These are phyloP conservation scores for Euphorbia pulcherrima DNA, from an alignment of 345 rosid species.

Conservation along the genomic window DNA sequence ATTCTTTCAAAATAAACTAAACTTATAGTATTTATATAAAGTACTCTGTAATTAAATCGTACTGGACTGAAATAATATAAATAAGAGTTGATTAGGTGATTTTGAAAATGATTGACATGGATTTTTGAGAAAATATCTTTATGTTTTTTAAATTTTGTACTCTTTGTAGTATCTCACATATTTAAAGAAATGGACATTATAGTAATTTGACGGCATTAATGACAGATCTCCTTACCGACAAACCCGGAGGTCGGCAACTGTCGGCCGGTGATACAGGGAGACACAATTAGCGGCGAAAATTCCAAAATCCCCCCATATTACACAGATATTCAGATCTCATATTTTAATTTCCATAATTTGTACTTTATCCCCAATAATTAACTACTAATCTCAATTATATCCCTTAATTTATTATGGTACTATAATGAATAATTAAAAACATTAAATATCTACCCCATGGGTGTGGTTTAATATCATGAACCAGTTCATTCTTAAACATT, in stretches of 20 bases:
- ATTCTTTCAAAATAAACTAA: no score
- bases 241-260: conserved; percentile 56
- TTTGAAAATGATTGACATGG: no score
- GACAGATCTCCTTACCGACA: conserved; percentile 48
- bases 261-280: conserved; percentile 57
- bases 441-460: no score
- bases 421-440: no score
- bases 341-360: neutral
- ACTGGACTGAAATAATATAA: no score
- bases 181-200: conserved; percentile 29
- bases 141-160: no score
- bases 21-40: no score
- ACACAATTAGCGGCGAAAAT: conserved; percentile 32
- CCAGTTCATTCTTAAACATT: no score
- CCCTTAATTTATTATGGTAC: neutral
- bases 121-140: no score
- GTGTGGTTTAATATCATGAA: no score
- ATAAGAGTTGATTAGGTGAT: no score
- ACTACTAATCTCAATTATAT: neutral
- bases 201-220: conserved; percentile 25
- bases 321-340: conserved; percentile 1
- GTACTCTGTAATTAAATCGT: no score
- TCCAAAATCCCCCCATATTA: conserved; percentile 14
- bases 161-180: neutral
- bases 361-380: neutral